phyloP scores from a whole-genome alignment of 2,329 filamentous ascomycete genomes.

The Xylariaceae sp. region DNA sequence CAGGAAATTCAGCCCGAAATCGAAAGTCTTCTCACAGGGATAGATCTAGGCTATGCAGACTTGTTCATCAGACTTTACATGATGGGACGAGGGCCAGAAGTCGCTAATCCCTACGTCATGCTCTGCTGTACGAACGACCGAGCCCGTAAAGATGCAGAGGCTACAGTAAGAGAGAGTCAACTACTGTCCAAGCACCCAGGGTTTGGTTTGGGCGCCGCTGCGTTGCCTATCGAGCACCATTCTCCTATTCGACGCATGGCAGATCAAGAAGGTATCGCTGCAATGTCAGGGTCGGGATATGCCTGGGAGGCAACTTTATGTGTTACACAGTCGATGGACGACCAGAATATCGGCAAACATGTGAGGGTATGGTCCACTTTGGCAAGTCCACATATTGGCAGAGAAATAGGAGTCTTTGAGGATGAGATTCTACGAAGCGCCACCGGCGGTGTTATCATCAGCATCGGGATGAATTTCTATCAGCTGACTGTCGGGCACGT shows the following conservation, averaged over 20 bases:
- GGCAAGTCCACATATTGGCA: too few species aligned
- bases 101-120: constrained; percentile 11
- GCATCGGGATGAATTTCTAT: not conserved
- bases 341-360: too few species aligned
- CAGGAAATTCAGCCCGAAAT: constrained; percentile 6
- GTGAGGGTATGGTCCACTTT: too few species aligned
- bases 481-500: constrained; percentile 6
- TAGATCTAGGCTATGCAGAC: constrained; percentile 5
- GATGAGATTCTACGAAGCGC: not conserved
- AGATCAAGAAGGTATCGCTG: not conserved
- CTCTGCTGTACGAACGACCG: constrained; percentile 7
- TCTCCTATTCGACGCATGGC: constrained; percentile 2
- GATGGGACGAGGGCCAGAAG: constrained; percentile 8
- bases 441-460: constrained; percentile 5
- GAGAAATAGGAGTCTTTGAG: too few species aligned
- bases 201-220: constrained; percentile 6
- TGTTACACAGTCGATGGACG: too few species aligned
- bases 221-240: constrained; percentile 8
- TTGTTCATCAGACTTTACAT: constrained; percentile 13
- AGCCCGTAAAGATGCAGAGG: constrained; percentile 4
- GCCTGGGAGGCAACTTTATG: too few species aligned
- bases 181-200: constrained; percentile 3
- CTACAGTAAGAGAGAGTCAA: constrained; percentile 5
- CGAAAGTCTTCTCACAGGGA: not conserved
- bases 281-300: too few species aligned